Conservation (phyloP, 768 basidiomycete species). For the Gymnopilus dilepis region DNA sequence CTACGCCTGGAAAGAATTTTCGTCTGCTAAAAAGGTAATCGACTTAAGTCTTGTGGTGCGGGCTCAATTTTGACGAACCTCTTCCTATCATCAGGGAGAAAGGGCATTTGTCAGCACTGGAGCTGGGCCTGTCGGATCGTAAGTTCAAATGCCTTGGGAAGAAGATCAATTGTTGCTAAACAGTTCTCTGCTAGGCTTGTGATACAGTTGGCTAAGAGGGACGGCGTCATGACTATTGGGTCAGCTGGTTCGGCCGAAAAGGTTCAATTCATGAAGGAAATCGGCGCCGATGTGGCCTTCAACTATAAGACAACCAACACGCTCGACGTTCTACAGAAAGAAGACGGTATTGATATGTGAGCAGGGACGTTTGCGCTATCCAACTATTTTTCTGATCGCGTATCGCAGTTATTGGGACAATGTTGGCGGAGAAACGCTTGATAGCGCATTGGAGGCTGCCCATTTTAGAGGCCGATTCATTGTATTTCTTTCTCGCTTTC, state of each 20-base stretch:
- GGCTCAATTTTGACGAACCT: background rate
- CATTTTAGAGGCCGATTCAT: conserved; percentile 54
- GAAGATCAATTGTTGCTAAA: background rate
- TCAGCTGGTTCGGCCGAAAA: conserved; percentile 77
- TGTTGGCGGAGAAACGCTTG: conserved; percentile 64
- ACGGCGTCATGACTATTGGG: conserved; percentile 68
- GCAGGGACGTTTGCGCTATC: no score
- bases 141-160: conserved; percentile 26
- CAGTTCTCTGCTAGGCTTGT: conserved; percentile 40
- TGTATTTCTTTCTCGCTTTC: conserved; percentile 32
- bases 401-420: conserved; percentile 55
- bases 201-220: conserved; percentile 54
- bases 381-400: no score
- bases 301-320: conserved; percentile 72
- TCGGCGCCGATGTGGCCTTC: conserved; percentile 72
- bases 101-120: conserved; percentile 46
- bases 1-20: conserved; percentile 46
- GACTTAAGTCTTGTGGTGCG: no score
- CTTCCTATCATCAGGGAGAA: conserved; percentile 37
- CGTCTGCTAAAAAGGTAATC: conserved; percentile 41
- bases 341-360: conserved; percentile 49
- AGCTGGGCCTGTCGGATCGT: conserved; percentile 67
- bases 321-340: conserved; percentile 52
- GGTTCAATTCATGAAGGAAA: conserved; percentile 58
- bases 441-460: conserved; percentile 56